Evolutionary conservation across 2,329 filamentous ascomycete genomes (phyloP), one percentile per base, ranked within the genome.

Genomic region (Cladosporium halotolerans): DNA sequence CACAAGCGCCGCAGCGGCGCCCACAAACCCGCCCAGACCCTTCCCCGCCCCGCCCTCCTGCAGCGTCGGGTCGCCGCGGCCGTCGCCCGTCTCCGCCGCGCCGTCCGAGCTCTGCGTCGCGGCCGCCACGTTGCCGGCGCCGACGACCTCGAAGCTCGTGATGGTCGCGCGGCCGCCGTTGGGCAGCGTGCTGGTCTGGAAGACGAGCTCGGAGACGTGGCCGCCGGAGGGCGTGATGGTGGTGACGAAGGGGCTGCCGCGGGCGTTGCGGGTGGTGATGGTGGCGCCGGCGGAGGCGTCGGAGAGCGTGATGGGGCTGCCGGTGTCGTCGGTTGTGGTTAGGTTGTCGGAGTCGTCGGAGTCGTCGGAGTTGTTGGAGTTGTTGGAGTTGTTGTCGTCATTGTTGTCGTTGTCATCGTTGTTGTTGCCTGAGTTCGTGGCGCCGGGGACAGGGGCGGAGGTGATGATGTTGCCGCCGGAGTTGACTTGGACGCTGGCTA

Each of bases 221-320:
- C 69, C 73, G 43, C 68, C 73, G 44, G 61, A 65, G 3, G 75
- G 75, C 1, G 73, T 76, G 59, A 72, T 76, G 1, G 75, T 78
- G 2, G 75, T 73, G 47, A 74, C 57, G 52, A 76, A 69, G 3
- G 72, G 72, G 36, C 61, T 57, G 19, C 75, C 75, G 7, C 56
- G 19, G 2, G 58, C 62, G 56, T 77, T 65, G 9, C 73, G 77
- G 13, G 65, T 64, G 9, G 75, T 77, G 41, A 75, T 62, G 16
- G 74, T 69, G 43, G 73, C 66, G 45, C 73, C 73, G 1, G 42
- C 46, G 5, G 56, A 58, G 23, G 62, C 62, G 45, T 58, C 64
- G 11, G 66, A 63, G 10, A 71, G 60, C 13, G 70, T 64, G 40
- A 74, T 64, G 16, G 62, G 59, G 46, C 66, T 62, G 53, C 75